These are phyloP conservation scores for Erodium maritimum DNA, from an alignment of 345 rosid genomes.

Conservation along the genomic window DNA sequence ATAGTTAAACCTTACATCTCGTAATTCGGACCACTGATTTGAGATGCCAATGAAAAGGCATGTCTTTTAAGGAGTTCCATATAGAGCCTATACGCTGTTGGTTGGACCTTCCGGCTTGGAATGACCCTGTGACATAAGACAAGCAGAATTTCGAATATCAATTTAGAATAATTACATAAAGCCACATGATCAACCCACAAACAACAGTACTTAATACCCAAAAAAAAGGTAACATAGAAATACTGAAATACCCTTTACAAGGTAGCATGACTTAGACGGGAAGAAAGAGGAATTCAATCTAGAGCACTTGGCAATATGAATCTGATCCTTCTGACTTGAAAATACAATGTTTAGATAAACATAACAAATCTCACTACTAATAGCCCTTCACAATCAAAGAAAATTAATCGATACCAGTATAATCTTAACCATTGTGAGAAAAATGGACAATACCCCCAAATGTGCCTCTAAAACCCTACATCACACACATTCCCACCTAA, in stretches of 20 bases:
- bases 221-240: too few relatives aligned
- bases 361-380: not conserved
- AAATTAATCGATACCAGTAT: too few relatives aligned
- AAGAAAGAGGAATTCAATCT: not conserved
- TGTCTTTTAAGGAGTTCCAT: conserved; percentile 79
- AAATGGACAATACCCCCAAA: not conserved
- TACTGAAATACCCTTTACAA: too few relatives aligned
- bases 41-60: conserved; percentile 48
- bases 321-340: not conserved
- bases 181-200: not conserved
- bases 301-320: not conserved
- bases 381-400: not conserved
- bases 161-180: too few relatives aligned
- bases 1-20: conserved; percentile 29
- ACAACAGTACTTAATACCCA: too few relatives aligned
- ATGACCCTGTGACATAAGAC: conserved; percentile 42
- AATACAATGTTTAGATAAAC: too few relatives aligned
- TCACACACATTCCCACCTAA: not conserved
- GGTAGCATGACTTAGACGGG: not conserved
- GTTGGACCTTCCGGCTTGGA: conserved; percentile 53
- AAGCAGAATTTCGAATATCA: not conserved
- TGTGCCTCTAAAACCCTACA: not conserved
- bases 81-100: conserved; percentile 78
- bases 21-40: conserved; percentile 32
- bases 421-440: not conserved